phyloP scores from a whole-genome alignment of 1,284 basidiomycete species.

The Trichosporon coremiiforme region DNA sequence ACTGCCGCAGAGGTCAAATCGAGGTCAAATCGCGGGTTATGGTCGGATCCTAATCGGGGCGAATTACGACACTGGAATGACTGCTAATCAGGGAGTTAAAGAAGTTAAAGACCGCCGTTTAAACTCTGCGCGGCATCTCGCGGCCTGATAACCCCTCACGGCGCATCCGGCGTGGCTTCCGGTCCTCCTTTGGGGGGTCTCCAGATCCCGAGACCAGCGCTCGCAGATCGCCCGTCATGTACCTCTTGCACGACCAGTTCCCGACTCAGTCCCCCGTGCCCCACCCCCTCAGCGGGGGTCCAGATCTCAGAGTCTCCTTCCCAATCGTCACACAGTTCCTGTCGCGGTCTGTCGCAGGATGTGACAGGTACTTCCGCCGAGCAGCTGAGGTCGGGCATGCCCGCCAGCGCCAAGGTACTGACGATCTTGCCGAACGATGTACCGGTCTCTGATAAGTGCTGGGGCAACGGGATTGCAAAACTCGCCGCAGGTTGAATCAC shows the following conservation, averaged over 20 bases:
- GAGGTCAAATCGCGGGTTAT: not conserved
- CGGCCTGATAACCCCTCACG: not conserved
- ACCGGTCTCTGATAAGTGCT: not conserved
- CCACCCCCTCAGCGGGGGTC: not conserved
- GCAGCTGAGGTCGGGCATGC: not conserved
- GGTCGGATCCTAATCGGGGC: not conserved
- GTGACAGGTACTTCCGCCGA: not conserved
- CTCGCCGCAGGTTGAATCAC: no score
- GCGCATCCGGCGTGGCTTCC: not conserved
- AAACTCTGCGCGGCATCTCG: not conserved
- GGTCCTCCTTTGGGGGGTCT: not conserved
- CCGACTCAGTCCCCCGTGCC: not conserved
- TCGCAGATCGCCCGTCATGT: not conserved
- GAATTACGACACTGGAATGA: not conserved
- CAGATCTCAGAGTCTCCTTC: not conserved
- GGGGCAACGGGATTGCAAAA: no score
- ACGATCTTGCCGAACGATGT: not conserved
- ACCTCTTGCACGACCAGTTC: not conserved
- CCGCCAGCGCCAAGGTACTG: not conserved
- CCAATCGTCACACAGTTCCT: constrained; percentile 1
- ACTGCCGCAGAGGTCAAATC: not conserved
- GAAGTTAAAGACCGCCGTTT: not conserved
- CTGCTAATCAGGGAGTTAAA: not conserved
- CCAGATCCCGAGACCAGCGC: not conserved
- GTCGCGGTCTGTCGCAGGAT: not conserved